phyloP scores from a whole-genome alignment of 352 stramenopile genomes.

The Halophytophthora batemanensis region DNA sequence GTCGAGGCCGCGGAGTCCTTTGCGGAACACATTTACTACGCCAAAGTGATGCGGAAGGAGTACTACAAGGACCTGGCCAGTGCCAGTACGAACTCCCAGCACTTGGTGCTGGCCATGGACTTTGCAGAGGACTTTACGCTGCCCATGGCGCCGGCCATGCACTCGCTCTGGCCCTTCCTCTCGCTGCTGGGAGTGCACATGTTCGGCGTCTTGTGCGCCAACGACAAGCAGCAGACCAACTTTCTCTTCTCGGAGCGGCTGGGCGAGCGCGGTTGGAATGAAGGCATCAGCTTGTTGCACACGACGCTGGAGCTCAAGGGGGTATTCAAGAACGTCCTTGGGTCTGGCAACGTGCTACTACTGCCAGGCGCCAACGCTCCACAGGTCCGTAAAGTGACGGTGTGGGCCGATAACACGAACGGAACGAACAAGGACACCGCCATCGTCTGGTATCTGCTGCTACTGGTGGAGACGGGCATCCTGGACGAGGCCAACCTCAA shows the following conservation, averaged over 20 bases:
- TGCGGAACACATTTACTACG: neutral
- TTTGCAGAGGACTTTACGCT: neutral
- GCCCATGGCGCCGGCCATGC: neutral
- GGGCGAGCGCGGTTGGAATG: conserved; percentile 4
- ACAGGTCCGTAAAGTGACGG: neutral
- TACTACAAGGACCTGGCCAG: conserved; percentile 1
- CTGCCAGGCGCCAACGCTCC: neutral
- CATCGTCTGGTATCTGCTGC: conserved; percentile 8
- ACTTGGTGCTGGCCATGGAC: neutral
- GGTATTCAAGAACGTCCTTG: neutral
- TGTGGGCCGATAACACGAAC: conserved; percentile 14
- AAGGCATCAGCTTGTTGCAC: conserved; percentile 12
- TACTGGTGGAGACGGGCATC: conserved; percentile 3
- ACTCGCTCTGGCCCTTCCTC: conserved; percentile 12
- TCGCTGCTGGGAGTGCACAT: conserved; percentile 9
- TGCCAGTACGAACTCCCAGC: neutral
- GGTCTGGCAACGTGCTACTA: neutral
- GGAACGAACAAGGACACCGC: conserved; percentile 16
- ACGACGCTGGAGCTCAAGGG: conserved; percentile 1
- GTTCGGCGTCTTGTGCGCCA: conserved; percentile 12
- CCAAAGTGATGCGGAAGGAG: neutral
- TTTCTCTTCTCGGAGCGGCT: conserved; percentile 9
- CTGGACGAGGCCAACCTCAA: conserved; percentile 6
- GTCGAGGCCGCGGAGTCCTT: neutral
- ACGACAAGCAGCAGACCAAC: neutral